A percentile compares a stretch with the other conserved stretches of the same genome.
These are phyloP conservation scores for Spergularia azorica DNA, from an alignment of 179 eudicot genomes.

Conservation along the genomic window DNA sequence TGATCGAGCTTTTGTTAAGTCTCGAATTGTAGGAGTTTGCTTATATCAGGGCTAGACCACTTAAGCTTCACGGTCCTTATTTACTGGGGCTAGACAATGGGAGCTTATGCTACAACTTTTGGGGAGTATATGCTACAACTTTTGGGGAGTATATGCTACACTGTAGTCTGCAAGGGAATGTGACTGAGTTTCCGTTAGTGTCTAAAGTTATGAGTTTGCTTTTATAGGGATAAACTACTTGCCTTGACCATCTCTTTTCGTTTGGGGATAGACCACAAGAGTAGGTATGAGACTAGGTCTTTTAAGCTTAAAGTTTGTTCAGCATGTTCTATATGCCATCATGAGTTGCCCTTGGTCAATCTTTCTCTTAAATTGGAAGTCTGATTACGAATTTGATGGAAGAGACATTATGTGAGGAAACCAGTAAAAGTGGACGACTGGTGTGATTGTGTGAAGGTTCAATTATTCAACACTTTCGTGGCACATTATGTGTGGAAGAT, in stretches of 20 bases:
- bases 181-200: not conserved
- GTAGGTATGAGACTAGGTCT: not conserved
- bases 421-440: not conserved
- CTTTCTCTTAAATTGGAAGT: not conserved
- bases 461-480: too few species aligned
- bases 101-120: not conserved
- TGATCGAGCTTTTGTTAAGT: not conserved
- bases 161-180: not conserved
- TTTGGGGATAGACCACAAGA: not conserved
- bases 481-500: not conserved
- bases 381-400: not conserved
- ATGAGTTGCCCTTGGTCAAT: not conserved
- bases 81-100: not conserved
- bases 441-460: too few species aligned
- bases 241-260: too few species aligned
- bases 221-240: not conserved
- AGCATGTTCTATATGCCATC: too few species aligned
- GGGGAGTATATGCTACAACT: too few species aligned
- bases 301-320: not conserved
- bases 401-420: not conserved
- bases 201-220: not conserved
- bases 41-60: too few species aligned
- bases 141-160: not conserved
- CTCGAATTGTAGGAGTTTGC: not conserved
- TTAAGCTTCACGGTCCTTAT: too few species aligned